Base-by-base conservation (phyloP, 2,329 filamentous ascomycete genomes). In the Fusarium napiforme region DNA sequence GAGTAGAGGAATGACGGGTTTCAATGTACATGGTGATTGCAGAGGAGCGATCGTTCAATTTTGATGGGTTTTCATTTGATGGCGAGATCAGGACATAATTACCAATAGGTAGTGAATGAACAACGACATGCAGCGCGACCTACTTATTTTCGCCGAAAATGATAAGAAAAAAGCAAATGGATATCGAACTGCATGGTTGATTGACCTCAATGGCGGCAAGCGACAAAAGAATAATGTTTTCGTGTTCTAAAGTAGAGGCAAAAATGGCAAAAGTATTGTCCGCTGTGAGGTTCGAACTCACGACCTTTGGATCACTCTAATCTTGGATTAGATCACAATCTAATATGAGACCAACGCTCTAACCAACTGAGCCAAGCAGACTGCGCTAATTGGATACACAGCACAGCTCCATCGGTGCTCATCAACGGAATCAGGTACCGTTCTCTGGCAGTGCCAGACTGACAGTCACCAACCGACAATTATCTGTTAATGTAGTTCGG, bases 261-360 rank as follows among this genome's bases (percentile, higher is more conserved):
- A 39, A 45, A 47, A 23, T 7, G 3, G 0, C 10, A 66, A 47
- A 66, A 58, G 18, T 6, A 14, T 7, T 71, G 69, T 72, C 69
- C 64, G 55, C 64, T 60, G 69, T 60, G 69, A 72, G 69, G 69
- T 66, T 72, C 69, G 69, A 72, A 72, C 69, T 72, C 69, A 72
- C 69, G 69, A 72, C 69, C 69, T 72, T 72, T 72, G 69, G 69
- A 72, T 72, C 11, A 49, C 69, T 57, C 69, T 49, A 46, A 64
- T 55, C 47, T 72, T 21, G 4, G 66, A 58, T 23, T 42, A 39
- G 18, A 47, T 72, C 69, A 72, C 32, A 42, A 36, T 53, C 34
- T 43, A 37, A 28, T 72, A 72, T 72, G 69, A 72, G 69, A 72
- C 69, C 69, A 72, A 67, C 64, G 64, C 64, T 67, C 64, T 67